A percentile compares a stretch with the other conserved stretches of the same genome.
Conservation (phyloP, 305 asterid genomes). For the Coffea humblotiana region DNA sequence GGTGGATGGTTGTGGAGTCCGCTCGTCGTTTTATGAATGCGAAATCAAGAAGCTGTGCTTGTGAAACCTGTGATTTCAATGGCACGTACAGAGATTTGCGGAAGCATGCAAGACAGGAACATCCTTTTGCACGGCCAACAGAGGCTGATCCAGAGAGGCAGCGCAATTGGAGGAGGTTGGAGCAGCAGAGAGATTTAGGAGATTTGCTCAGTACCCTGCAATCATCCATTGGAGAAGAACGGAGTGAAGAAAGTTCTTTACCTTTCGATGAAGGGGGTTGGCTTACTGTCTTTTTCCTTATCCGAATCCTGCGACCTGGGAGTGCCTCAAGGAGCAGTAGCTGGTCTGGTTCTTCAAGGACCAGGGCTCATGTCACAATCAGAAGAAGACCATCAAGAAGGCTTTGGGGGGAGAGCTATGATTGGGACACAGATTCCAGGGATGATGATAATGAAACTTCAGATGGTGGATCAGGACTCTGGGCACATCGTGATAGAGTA, state of each 20-base stretch:
- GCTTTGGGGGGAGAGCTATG: slow-evolving; percentile 67
- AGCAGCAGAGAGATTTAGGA: slow-evolving; percentile 74
- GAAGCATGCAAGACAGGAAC: slow-evolving; percentile 77
- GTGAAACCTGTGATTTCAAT: slow-evolving; percentile 70
- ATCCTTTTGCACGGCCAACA: slow-evolving; percentile 78
- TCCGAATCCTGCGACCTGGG: slow-evolving; percentile 61
- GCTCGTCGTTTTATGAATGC: slow-evolving; percentile 79
- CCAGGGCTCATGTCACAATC: slow-evolving; percentile 47
- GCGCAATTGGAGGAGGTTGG: slow-evolving; percentile 80
- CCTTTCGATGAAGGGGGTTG: slow-evolving; percentile 67
- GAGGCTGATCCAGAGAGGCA: slow-evolving; percentile 82
- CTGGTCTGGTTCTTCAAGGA: slow-evolving; percentile 49
- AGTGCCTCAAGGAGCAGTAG: slow-evolving; percentile 41
- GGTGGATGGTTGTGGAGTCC: slow-evolving; percentile 70
- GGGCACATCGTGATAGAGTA: slow-evolving; percentile 43
- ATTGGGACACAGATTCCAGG: slow-evolving; percentile 48
- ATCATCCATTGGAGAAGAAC: slow-evolving; percentile 67
- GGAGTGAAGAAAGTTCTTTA: slow-evolving; percentile 48
- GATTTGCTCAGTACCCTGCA: slow-evolving; percentile 75
- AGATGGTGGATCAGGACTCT: slow-evolving; percentile 33
- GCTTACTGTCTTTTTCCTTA: slow-evolving; percentile 69
- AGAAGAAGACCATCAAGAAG: slow-evolving; percentile 52
- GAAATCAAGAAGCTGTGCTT: slow-evolving; percentile 77
- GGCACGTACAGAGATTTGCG: slow-evolving; percentile 75
- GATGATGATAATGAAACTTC: slow-evolving; percentile 46